A percentile compares a stretch with the other conserved stretches of the same genome.
Conservation (phyloP, 192 early-diverging fungal species). For the Phycomyces nitens region DNA sequence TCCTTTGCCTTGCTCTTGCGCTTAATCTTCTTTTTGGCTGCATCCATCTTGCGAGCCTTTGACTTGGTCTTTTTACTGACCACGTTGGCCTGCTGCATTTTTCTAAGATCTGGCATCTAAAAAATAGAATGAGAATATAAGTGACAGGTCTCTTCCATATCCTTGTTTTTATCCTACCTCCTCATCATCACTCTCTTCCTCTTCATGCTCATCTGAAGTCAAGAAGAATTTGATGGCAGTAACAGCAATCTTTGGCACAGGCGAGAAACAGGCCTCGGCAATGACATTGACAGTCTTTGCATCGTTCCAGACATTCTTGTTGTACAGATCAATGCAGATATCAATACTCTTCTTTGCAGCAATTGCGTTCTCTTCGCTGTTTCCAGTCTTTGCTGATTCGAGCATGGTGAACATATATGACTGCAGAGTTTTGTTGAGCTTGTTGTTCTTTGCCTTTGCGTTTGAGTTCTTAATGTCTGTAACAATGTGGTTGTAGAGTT, state of each 20-base stretch:
- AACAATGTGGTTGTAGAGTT: conserved; percentile 92
- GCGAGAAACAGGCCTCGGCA: conserved; percentile 93
- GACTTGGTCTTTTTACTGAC: conserved; percentile 88
- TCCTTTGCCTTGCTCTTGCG: conserved; percentile 62
- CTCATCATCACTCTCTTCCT: conserved; percentile 66
- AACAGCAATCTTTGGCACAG: conserved; percentile 84
- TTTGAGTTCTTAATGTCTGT: conserved; percentile 93
- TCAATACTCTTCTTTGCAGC: conserved; percentile 97
- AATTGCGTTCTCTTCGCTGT: conserved; percentile 69
- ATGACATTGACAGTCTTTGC: conserved; percentile 99
- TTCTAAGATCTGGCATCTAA: conserved; percentile 60
- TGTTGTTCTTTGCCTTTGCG: conserved; percentile 92
- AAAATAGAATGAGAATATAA: too few relatives aligned
- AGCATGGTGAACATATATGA: conserved; percentile 98
- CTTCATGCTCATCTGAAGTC: conserved; percentile 71
- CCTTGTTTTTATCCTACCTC: conserved; percentile 21
- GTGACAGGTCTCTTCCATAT: neutral
- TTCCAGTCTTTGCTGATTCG: conserved; percentile 61
- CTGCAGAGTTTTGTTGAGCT: conserved; percentile 95
- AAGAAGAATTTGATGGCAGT: conserved; percentile 95
- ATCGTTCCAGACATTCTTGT: conserved; percentile 96
- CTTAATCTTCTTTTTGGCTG: conserved; percentile 70
- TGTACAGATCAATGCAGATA: conserved; percentile 96
- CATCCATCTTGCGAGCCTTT: conserved; percentile 71
- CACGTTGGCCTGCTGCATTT: conserved; percentile 72